Conservation (phyloP, 1,284 basidiomycete genomes). For the Volvariella surrecta region DNA sequence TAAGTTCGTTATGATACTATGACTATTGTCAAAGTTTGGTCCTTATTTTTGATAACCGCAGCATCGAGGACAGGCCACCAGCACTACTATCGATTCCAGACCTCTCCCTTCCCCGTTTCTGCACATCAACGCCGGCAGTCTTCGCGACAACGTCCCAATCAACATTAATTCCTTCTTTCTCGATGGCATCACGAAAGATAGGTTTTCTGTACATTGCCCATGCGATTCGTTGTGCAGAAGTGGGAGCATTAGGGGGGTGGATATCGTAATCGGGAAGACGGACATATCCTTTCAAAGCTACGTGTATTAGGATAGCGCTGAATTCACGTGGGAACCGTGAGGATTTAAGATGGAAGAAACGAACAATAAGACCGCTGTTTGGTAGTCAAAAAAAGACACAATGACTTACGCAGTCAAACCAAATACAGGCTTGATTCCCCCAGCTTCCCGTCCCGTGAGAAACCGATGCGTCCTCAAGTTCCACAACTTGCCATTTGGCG, state of each 20-base stretch:
- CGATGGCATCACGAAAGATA: constrained; percentile 41
- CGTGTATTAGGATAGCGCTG: constrained; percentile 65
- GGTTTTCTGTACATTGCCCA: constrained; percentile 42
- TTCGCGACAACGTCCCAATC: constrained; percentile 19
- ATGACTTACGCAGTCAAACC: constrained; percentile 72
- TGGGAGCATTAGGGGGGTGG: constrained; percentile 44
- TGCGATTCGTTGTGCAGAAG: constrained; percentile 48
- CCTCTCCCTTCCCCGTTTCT: too few relatives aligned
- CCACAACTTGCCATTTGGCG: constrained; percentile 22
- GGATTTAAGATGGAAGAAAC: not conserved
- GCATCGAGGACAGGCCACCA: too few relatives aligned
- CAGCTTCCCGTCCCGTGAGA: constrained; percentile 72
- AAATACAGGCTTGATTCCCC: constrained; percentile 76
- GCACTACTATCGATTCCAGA: too few relatives aligned
- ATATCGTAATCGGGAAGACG: constrained; percentile 58
- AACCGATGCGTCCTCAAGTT: constrained; percentile 58
- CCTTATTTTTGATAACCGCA: too few relatives aligned
- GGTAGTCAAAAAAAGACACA: not conserved
- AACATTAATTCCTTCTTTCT: constrained; percentile 35
- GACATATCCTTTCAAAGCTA: constrained; percentile 60
- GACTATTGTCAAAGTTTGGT: too few relatives aligned
- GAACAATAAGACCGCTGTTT: not conserved
- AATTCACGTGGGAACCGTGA: too few relatives aligned
- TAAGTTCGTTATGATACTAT: too few relatives aligned
- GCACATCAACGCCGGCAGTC: too few relatives aligned